Evolutionary conservation across 305 asterid genomes (phyloP), one percentile per base, ranked within the genome.

Genomic region (Rubia peregrina): DNA sequence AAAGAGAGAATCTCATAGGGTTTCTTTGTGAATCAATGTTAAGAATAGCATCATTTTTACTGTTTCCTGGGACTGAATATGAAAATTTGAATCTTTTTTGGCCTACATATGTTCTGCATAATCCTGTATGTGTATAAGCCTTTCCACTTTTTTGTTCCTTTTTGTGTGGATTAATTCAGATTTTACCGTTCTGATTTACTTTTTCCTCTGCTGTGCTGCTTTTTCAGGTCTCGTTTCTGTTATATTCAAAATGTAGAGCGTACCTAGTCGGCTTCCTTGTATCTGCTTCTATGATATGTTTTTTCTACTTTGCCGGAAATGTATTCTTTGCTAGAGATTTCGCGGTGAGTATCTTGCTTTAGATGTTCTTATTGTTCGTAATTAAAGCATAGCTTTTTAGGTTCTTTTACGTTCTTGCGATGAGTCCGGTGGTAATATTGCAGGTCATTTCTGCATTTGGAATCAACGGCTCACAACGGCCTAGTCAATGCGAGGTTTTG

Each of bases 191-290:
- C 59, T 53, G 59, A 53, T 5, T 30, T 30, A 30, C 1, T 17
- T 56, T 3, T 8, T 46, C 7, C 36, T 1, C 36, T 30, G 9
- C 0, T 41, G 12, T 12, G 44, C 10, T 73, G 46, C 67, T 16
- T 49, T 78, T 77, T 73, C 95, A 93, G 97, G 84, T 59, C 75
- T 76, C 71, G 60, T 65, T 65, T 22, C 63, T 85, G 40, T 77
- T 86, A 13, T 95, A 87, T 79, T 73, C 85, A 68, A 89, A 84
- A 79, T 76, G 80, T 67, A 82, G 88, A 78, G 75, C 90, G 68
- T 84, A 82, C 71, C 77, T 90, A 67, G 86, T 83, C 83, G 77
- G 85, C 82, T 81, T 90, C 69, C 49, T 86, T 67, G 57, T 88
- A 17, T 68, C 84, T 12, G 80, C 84, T 64, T 77, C 89, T 74